Conservation (phyloP, 495 filamentous ascomycete genomes). For the Lasiosphaeris hirsuta region DNA sequence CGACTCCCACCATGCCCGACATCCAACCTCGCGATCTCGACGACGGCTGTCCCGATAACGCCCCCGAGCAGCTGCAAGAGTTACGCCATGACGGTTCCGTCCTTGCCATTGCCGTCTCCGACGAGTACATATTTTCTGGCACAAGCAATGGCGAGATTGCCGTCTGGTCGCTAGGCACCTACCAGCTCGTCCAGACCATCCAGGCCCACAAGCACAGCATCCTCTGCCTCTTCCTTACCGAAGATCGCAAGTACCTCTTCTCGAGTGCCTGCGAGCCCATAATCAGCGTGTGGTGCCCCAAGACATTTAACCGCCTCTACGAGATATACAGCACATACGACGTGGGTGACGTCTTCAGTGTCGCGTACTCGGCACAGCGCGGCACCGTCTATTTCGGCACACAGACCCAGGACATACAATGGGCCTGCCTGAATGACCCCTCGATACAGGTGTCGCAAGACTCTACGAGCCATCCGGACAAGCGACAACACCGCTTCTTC, state of each 20-base stretch:
- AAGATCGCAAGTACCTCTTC: conserved; percentile 73
- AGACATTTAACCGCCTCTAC: conserved; percentile 56
- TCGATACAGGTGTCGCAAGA: conserved; percentile 53
- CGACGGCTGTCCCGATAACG: conserved; percentile 37
- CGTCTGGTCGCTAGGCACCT: conserved; percentile 85
- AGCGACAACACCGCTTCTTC: conserved; percentile 89
- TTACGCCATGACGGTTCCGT: conserved; percentile 71
- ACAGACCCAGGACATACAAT: conserved; percentile 91
- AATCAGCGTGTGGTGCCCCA: conserved; percentile 69
- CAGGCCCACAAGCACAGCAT: conserved; percentile 89
- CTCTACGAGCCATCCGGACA: conserved; percentile 68
- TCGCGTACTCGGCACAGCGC: conserved; percentile 73
- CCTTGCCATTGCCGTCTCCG: conserved; percentile 63
- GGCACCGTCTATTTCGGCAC: conserved; percentile 88
- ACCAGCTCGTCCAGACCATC: conserved; percentile 68
- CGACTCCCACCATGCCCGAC: conserved; percentile 32
- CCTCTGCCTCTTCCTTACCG: conserved; percentile 74
- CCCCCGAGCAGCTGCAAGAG: conserved; percentile 61
- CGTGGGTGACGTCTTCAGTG: conserved; percentile 92
- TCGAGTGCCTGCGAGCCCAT: conserved; percentile 93
- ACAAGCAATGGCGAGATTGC: conserved; percentile 90
- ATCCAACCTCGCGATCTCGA: conserved; percentile 30
- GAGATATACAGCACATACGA: conserved; percentile 92
- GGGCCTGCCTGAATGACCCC: conserved; percentile 48
- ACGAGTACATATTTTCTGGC: conserved; percentile 72